A percentile compares a stretch with the other conserved stretches of the same genome.
Conservation (phyloP, 257 asterid genomes). For the Anisodus acutangulus region DNA sequence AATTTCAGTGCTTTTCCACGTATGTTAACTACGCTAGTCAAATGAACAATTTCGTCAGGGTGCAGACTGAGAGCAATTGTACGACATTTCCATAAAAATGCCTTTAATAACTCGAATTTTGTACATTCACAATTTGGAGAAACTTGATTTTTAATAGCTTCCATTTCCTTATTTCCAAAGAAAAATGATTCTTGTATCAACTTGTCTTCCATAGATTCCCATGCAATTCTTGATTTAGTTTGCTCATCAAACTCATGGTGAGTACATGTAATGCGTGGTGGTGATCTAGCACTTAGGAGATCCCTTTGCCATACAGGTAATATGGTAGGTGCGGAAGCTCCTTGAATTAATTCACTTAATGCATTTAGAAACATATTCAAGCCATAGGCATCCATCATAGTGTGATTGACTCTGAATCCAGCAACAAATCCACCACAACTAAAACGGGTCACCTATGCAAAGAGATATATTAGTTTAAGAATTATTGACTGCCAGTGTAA, state of each 20-base stretch:
- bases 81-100: conserved; percentile 31
- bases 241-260: conserved; percentile 35
- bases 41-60: conserved; percentile 13
- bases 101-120: conserved; percentile 23
- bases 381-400: conserved; percentile 33
- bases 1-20: neutral
- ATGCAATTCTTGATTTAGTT: neutral
- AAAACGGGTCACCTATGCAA: neutral
- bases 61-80: conserved; percentile 28
- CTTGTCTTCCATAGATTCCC: neutral
- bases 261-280: conserved; percentile 27
- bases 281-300: conserved; percentile 14
- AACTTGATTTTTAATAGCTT: conserved; percentile 17
- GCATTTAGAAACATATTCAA: conserved; percentile 27
- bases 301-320: conserved; percentile 40
- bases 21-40: neutral
- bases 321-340: conserved; percentile 25
- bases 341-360: conserved; percentile 20
- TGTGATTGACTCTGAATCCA: conserved; percentile 31
- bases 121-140: neutral
- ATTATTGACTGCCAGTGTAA: too few relatives aligned
- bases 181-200: conserved; percentile 12
- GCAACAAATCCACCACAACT: conserved; percentile 34
- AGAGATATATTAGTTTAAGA: neutral
- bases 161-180: conserved; percentile 29